phyloP scores from a whole-genome alignment of 2,329 filamentous ascomycete species.

The Penicillium concentricum region DNA sequence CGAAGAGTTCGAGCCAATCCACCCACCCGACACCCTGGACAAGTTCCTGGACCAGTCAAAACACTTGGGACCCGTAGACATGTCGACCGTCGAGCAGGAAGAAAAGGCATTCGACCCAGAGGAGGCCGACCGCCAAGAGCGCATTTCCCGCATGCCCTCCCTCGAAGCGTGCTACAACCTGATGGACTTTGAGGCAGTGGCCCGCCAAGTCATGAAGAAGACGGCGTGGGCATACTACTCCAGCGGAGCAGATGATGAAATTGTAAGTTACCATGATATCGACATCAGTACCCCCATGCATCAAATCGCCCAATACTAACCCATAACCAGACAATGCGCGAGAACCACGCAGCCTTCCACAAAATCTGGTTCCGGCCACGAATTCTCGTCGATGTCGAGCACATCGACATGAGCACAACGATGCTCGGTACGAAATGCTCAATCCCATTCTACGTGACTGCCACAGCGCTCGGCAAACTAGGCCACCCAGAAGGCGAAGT shows the following conservation, averaged over 20 bases:
- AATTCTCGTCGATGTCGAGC: constrained; percentile 83
- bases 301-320: neutral
- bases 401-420: constrained; percentile 81
- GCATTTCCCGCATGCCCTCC: constrained; percentile 71
- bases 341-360: constrained; percentile 95
- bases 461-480: constrained; percentile 91
- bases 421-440: constrained; percentile 87
- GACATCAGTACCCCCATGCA: constrained; percentile 10
- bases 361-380: constrained; percentile 95
- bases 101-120: constrained; percentile 67
- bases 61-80: constrained; percentile 86
- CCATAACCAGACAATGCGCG: constrained; percentile 71
- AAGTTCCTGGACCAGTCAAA: constrained; percentile 80
- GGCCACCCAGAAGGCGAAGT: constrained; percentile 94
- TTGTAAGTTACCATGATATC: constrained; percentile 51
- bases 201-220: constrained; percentile 88
- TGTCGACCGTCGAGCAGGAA: constrained; percentile 70
- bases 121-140: constrained; percentile 71
- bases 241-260: constrained; percentile 85
- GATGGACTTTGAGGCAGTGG: constrained; percentile 93
- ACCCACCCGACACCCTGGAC: constrained; percentile 81
- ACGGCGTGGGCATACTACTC: constrained; percentile 98
- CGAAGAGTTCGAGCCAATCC: constrained; percentile 85
- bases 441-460: constrained; percentile 94
- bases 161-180: constrained; percentile 90